Evolutionary conservation across 495 filamentous ascomycete genomes (phyloP), one percentile per base, ranked within the genome.

Genomic region (Penicillium verhagenii): DNA sequence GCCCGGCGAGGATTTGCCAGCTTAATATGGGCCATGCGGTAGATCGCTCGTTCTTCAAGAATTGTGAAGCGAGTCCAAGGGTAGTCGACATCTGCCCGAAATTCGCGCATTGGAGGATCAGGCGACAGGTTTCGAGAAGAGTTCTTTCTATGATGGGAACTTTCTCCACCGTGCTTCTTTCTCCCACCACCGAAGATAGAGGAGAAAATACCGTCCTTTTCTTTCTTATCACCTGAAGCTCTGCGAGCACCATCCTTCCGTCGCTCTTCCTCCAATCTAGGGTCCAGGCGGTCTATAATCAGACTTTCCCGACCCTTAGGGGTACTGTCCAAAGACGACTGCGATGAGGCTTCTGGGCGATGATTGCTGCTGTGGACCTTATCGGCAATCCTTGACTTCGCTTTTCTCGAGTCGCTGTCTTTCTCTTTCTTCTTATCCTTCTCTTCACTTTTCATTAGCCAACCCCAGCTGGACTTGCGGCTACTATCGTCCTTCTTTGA

Each of bases 21-120:
- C 71, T 99, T 99, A 72, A 97, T 92, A 69, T 99, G 94, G 11
- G 94, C 94, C 87, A 99, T 96, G 48, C 94, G 82, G 67, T 99
- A 99, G 53, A 99, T 99, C 28, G 94, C 95, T 43, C 95, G 80
- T 72, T 99, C 94, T 72, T 97, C 94, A 42, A 97, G 77, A 53
- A 99, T 93, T 1, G 91, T 88, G 63, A 99, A 99, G 33, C 94
- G 82, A 4, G 91, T 96, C 90, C 93, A 99, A 56, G 91, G 86
- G 71, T 92, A 97, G 72, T 97, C 92, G 58, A 95, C 74, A 68
- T 97, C 95, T 16, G 92, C 86, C 55, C 83, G 85, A 44, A 95
- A 81, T 23, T 83, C 77, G 47, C 82, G 81, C 18, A 80, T 76
- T 9, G 87, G 84, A 7, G 87, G 90, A 19, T 96, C 92, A 6